phyloP scores from a whole-genome alignment of 2,329 filamentous ascomycete species.

The Botrytis pseudocinerea region DNA sequence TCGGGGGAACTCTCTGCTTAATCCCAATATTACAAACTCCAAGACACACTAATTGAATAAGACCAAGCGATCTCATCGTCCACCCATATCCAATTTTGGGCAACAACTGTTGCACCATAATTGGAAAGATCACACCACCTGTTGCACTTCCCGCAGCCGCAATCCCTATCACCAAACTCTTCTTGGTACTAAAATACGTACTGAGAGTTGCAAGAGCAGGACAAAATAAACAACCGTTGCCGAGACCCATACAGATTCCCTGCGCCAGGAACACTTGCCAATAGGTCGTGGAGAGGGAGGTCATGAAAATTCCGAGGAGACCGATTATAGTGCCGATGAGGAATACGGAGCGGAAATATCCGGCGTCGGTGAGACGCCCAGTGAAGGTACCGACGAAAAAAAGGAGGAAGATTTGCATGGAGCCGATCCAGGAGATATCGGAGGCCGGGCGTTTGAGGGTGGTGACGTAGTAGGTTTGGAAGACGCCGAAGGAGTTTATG shows the following conservation, averaged over 20 bases:
- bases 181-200: constrained; percentile 46
- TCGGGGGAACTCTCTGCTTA: constrained; percentile 45
- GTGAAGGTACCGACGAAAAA: constrained; percentile 46
- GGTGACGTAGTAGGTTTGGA: constrained; percentile 47
- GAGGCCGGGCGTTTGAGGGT: constrained; percentile 41
- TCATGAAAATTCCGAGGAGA: constrained; percentile 45
- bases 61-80: constrained; percentile 50
- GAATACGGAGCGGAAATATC: constrained; percentile 42
- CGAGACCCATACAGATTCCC: constrained; percentile 46
- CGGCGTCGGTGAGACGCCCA: constrained; percentile 45
- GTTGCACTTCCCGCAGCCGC: constrained; percentile 44
- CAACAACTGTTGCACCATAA: constrained; percentile 46
- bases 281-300: constrained; percentile 44
- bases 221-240: constrained; percentile 46
- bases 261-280: constrained; percentile 49
- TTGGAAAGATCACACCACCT: constrained; percentile 48
- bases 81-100: constrained; percentile 48
- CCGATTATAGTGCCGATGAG: constrained; percentile 38
- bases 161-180: constrained; percentile 44
- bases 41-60: constrained; percentile 46
- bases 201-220: constrained; percentile 44
- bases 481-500: constrained; percentile 47
- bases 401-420: constrained; percentile 46
- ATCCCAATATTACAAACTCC: constrained; percentile 44
- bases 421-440: constrained; percentile 49